Percentiles rank a stretch among this genome's conserved stretches.
These are phyloP conservation scores for Corchorus olitorius DNA, from an alignment of 345 rosid species.

Conservation along the genomic window DNA sequence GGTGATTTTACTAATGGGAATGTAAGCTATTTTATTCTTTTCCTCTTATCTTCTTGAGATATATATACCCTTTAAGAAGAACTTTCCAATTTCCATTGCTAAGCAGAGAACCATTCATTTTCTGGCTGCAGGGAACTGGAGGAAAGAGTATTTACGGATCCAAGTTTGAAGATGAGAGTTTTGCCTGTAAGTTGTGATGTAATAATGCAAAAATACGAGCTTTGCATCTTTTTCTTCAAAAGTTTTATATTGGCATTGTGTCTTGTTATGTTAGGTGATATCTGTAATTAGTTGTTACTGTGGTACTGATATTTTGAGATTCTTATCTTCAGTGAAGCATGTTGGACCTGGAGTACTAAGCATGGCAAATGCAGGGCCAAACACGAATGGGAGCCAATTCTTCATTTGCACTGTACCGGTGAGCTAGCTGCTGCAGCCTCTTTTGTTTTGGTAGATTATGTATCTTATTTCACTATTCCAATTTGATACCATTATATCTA, in stretches of 20 bases:
- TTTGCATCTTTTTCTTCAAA: not conserved
- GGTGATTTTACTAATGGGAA: conserved; percentile 88
- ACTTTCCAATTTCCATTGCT: not conserved
- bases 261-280: not conserved
- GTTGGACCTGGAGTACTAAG: conserved; percentile 85
- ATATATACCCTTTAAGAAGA: not conserved
- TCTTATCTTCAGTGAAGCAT: conserved; percentile 70
- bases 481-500: not conserved
- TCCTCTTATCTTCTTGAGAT: not conserved
- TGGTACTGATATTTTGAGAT: conserved; percentile 13
- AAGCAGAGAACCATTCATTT: conserved; percentile 5
- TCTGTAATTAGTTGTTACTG: not conserved
- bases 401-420: conserved; percentile 92
- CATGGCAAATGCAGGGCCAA: conserved; percentile 97
- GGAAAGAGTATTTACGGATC: conserved; percentile 85
- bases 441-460: conserved; percentile 6
- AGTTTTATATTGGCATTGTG: conserved; percentile 2
- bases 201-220: not conserved
- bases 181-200: conserved; percentile 53
- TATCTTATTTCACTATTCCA: not conserved
- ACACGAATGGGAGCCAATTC: conserved; percentile 94
- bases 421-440: conserved; percentile 18
- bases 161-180: conserved; percentile 79
- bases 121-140: conserved; percentile 81
- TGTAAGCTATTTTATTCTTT: conserved; percentile 42